A percentile compares a stretch with the other conserved stretches of the same genome.
Evolutionary conservation across 257 asterid genomes (phyloP).

Genomic region (Nicotiana obtusifolia): DNA sequence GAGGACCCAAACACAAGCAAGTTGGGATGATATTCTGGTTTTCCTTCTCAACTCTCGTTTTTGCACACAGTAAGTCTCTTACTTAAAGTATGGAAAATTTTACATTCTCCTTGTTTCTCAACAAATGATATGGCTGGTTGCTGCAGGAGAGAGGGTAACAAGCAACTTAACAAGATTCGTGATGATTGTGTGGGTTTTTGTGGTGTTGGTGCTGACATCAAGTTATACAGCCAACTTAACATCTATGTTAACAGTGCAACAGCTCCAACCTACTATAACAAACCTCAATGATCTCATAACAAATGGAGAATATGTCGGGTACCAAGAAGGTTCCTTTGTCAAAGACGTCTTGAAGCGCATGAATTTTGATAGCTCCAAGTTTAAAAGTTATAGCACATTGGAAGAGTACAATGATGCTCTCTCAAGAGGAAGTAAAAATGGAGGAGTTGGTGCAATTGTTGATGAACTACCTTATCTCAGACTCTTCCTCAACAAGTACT

Average conservation of each 20-base stretch:
- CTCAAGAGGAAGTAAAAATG: conserved; percentile 25
- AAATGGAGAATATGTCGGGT: conserved; percentile 34
- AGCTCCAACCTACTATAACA: conserved; percentile 30
- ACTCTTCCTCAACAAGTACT: conserved; percentile 19
- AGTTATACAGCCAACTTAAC: conserved; percentile 50
- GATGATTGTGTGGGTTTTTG: conserved; percentile 41
- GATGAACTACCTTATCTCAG: conserved; percentile 44
- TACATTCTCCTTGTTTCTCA: neutral
- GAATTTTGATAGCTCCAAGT: conserved; percentile 30
- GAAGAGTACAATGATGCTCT: conserved; percentile 26
- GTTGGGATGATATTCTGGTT: conserved; percentile 37
- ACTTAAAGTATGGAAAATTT: neutral
- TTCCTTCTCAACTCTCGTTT: conserved; percentile 40
- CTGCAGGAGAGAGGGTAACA: conserved; percentile 38
- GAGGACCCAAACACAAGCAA: conserved; percentile 38
- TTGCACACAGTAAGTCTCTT: conserved; percentile 31
- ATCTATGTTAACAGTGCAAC: conserved; percentile 36
- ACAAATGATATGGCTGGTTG: neutral
- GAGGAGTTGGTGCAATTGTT: conserved; percentile 39
- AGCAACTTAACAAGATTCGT: conserved; percentile 32
- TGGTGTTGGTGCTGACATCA: conserved; percentile 41
- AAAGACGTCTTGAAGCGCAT: conserved; percentile 13
- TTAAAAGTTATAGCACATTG: conserved; percentile 16
- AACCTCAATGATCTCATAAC: conserved; percentile 30
- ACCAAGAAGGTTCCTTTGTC: conserved; percentile 48